phyloP scores from a whole-genome alignment of 2,329 filamentous ascomycete species.

The Penicillium sp. region DNA sequence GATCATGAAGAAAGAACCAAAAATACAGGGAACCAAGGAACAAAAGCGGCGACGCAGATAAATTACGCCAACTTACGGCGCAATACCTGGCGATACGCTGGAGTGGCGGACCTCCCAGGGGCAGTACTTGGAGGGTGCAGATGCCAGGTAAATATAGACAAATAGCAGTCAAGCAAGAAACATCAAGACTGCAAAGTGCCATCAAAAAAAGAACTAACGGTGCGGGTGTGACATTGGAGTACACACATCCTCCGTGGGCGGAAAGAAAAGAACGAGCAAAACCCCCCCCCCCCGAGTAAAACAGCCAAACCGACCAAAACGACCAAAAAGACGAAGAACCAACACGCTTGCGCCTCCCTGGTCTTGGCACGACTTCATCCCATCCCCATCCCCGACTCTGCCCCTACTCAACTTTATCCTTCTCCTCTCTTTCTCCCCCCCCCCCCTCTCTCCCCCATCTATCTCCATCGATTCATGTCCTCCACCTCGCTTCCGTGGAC shows the following conservation, averaged over 20 bases:
- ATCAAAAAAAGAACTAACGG: slow-evolving; percentile 29
- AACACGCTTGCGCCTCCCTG: slow-evolving; percentile 41
- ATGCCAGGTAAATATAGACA: neutral
- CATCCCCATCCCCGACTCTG: slow-evolving; percentile 20
- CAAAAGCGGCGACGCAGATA: slow-evolving; percentile 1
- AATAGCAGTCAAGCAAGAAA: neutral
- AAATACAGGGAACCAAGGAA: slow-evolving; percentile 4
- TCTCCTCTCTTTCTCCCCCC: slow-evolving; percentile 29
- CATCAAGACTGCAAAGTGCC: neutral
- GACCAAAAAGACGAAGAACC: slow-evolving; percentile 6
- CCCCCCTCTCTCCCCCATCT: slow-evolving; percentile 33
- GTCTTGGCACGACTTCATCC: slow-evolving; percentile 39
- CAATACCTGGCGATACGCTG: slow-evolving; percentile 9
- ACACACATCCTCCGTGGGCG: neutral
- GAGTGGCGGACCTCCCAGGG: neutral
- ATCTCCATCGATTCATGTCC: slow-evolving; percentile 36
- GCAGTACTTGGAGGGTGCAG: neutral
- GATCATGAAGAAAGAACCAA: neutral
- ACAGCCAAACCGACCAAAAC: neutral
- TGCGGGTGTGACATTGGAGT: slow-evolving; percentile 24
- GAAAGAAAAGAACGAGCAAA: neutral
- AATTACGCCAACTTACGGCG: slow-evolving; percentile 9
- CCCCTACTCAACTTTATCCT: slow-evolving; percentile 17
- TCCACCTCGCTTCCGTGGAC: slow-evolving; percentile 30
- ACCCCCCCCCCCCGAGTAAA: neutral